A percentile compares a stretch with the other conserved stretches of the same genome.
Conservation (phyloP, 2,329 filamentous ascomycete genomes). For the Coccinonectria pachysandricola region DNA sequence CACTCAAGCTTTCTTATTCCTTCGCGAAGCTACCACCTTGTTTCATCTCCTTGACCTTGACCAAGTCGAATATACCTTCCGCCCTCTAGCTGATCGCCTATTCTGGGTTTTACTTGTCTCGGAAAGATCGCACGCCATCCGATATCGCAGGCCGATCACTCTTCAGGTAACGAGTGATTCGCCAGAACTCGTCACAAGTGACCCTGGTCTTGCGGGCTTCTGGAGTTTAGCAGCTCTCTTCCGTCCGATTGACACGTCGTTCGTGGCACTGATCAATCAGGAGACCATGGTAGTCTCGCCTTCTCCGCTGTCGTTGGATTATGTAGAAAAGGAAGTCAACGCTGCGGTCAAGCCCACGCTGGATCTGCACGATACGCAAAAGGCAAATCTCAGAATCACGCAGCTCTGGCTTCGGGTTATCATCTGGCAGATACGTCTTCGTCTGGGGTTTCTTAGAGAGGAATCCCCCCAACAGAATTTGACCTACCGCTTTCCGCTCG, state of each 20-base stretch:
- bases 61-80: slow-evolving; percentile 13
- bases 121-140: slow-evolving; percentile 34
- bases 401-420: slow-evolving; percentile 36
- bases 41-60: slow-evolving; percentile 25
- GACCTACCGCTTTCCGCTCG: slow-evolving; percentile 33
- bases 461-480: slow-evolving; percentile 23
- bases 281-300: slow-evolving; percentile 24
- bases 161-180: slow-evolving; percentile 30
- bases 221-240: slow-evolving; percentile 31
- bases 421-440: slow-evolving; percentile 34
- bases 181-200: slow-evolving; percentile 21
- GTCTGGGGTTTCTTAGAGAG: slow-evolving; percentile 30
- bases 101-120: slow-evolving; percentile 36
- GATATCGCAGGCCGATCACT: slow-evolving; percentile 33
- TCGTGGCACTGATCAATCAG: slow-evolving; percentile 31
- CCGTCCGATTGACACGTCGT: slow-evolving; percentile 30
- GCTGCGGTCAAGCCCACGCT: slow-evolving; percentile 23
- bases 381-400: slow-evolving; percentile 33
- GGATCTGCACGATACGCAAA: slow-evolving; percentile 31
- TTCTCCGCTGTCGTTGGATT: slow-evolving; percentile 22
- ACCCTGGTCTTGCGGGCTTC: slow-evolving; percentile 26
- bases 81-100: slow-evolving; percentile 23
- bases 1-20: slow-evolving; percentile 31
- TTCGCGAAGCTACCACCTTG: slow-evolving; percentile 33
- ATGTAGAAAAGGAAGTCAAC: slow-evolving; percentile 27